Conservation (phyloP, 1,284 basidiomycete species). For the Dichomitus squalens region DNA sequence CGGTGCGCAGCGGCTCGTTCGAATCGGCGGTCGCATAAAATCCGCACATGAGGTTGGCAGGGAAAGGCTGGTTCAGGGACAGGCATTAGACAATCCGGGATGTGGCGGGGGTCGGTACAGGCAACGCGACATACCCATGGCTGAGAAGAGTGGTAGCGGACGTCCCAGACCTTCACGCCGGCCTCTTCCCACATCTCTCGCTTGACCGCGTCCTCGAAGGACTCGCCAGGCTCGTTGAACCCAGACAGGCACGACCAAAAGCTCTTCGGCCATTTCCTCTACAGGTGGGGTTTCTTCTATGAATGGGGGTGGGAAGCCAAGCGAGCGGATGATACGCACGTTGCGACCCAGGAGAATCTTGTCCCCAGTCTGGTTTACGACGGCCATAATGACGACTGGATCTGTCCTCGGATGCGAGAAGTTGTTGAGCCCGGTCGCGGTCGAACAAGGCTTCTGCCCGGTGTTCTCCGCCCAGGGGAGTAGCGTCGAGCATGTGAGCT, state of each 20-base stretch:
- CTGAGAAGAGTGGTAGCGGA: slow-evolving; percentile 86
- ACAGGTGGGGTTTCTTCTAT: slow-evolving; percentile 10
- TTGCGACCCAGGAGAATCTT: slow-evolving; percentile 87
- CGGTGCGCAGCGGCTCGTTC: slow-evolving; percentile 74
- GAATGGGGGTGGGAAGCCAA: neutral
- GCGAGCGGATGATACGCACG: slow-evolving; percentile 45
- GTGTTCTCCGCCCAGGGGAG: slow-evolving; percentile 70
- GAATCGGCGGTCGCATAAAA: slow-evolving; percentile 83
- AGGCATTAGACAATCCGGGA: neutral
- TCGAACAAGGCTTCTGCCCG: slow-evolving; percentile 65
- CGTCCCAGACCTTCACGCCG: slow-evolving; percentile 83
- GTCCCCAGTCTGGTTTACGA: slow-evolving; percentile 77
- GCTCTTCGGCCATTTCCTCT: slow-evolving; percentile 69
- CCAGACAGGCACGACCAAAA: slow-evolving; percentile 91
- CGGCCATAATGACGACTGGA: slow-evolving; percentile 91
- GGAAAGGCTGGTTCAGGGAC: slow-evolving; percentile 64
- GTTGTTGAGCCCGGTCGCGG: slow-evolving; percentile 84
- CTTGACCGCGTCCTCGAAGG: slow-evolving; percentile 92
- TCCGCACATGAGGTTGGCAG: slow-evolving; percentile 90
- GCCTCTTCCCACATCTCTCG: slow-evolving; percentile 96
- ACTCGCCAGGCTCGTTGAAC: slow-evolving; percentile 93
- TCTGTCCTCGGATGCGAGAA: slow-evolving; percentile 90
- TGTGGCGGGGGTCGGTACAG: neutral
- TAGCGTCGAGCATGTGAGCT: slow-evolving; percentile 78
- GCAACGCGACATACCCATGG: slow-evolving; percentile 64